Evolutionary conservation across 2,329 filamentous ascomycete species (phyloP), one percentile per base, ranked within the genome.

Genomic region (Catunica adiposa): DNA sequence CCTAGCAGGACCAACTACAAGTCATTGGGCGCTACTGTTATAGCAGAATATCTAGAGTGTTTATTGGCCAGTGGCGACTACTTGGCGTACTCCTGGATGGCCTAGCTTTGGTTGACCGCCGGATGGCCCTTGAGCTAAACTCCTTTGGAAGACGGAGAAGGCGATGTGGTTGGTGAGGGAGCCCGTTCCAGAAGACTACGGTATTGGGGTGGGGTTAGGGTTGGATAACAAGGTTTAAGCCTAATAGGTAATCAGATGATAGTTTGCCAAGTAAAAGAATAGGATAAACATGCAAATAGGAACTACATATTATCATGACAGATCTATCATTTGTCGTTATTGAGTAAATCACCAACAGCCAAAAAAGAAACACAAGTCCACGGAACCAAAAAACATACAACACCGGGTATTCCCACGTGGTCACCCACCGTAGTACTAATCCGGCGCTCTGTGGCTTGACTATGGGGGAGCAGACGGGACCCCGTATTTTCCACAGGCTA

Each of bases 351-450:
- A 38, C 37, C 5, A n/a, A 11, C 5, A 3, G n/a, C 15, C 20
- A 44, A 44, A 44, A 22, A 22, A 17, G 20, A 44, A 17, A 44
- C 15, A n/a, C 2, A 15, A 15, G 2, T 17, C 7, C 15, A 42
- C 4, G n/a, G n/a, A 42, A 42, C 6, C 5, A 42, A 44, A 44
- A 8, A 44, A 44, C 40, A 44, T 44, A 44, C 40, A 44, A 44
- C 40, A 44, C 40, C 40, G 40, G 40, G 40, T 44, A 44, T 44
- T 44, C 40, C 40, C 40, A 44, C 40, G 40, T 44, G 40, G 40
- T 44, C 40, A 44, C 40, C 40, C 40, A 44, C 40, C 40, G 40
- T 44, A 44, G 40, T 44, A 44, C 40, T 44, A 44, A 44, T 44
- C 40, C 40, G 40, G 40, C 40, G 40, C 40, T 44, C 40, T 8